A percentile compares a stretch with the other conserved stretches of the same genome.
These are phyloP conservation scores for Trichoderma gracile DNA, from an alignment of 2,329 filamentous ascomycete genomes.

Conservation along the genomic window DNA sequence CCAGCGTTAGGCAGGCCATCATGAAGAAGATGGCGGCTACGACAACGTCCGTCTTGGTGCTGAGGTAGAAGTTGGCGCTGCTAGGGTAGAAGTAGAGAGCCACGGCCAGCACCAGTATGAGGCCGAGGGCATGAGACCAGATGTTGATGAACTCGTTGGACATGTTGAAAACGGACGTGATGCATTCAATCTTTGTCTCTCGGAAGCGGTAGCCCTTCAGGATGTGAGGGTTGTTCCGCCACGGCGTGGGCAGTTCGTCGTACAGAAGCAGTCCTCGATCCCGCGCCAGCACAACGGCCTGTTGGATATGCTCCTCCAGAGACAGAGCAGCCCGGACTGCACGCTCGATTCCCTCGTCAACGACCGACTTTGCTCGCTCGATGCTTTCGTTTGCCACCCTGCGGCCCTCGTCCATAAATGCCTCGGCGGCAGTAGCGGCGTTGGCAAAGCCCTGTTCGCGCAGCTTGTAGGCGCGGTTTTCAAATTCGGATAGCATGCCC, in stretches of 20 bases:
- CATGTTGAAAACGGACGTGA: slow-evolving; percentile 77
- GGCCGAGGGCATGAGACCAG: slow-evolving; percentile 89
- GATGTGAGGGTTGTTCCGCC: slow-evolving; percentile 95
- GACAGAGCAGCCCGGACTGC: slow-evolving; percentile 80
- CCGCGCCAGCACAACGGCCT: slow-evolving; percentile 71
- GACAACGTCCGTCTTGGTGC: slow-evolving; percentile 83
- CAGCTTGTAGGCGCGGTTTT: slow-evolving; percentile 76
- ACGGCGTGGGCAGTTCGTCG: slow-evolving; percentile 85
- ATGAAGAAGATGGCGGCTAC: slow-evolving; percentile 96
- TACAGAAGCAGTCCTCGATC: slow-evolving; percentile 84
- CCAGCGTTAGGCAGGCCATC: slow-evolving; percentile 89
- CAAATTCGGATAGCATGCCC: slow-evolving; percentile 80
- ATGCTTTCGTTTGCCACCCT: slow-evolving; percentile 79
- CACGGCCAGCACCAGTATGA: slow-evolving; percentile 82
- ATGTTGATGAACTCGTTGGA: slow-evolving; percentile 98
- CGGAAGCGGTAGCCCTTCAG: slow-evolving; percentile 88
- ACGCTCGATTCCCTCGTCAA: slow-evolving; percentile 78
- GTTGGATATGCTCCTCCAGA: slow-evolving; percentile 80
- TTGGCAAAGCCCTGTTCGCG: slow-evolving; percentile 72
- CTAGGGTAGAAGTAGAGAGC: slow-evolving; percentile 96
- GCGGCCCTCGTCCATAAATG: slow-evolving; percentile 74
- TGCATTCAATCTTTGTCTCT: slow-evolving; percentile 85
- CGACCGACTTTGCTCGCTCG: slow-evolving; percentile 70
- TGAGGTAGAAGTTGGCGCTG: slow-evolving; percentile 80
- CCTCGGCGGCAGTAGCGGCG: slow-evolving; percentile 66